Base-by-base conservation (phyloP, 495 filamentous ascomycete genomes). In the Trichoderma asperelloides region DNA sequence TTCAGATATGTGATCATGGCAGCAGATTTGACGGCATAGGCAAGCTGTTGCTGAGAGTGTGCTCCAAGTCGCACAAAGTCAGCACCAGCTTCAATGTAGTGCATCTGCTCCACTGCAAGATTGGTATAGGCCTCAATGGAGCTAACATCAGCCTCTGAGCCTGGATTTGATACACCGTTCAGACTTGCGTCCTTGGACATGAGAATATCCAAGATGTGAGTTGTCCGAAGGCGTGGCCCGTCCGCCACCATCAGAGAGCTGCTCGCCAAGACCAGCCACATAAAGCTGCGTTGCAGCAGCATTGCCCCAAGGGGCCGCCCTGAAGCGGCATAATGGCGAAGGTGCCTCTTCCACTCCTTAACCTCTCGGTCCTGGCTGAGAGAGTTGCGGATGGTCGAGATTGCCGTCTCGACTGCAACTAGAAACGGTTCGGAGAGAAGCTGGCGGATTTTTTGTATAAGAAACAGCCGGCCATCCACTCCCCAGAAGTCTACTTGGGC, bases 291-390 rank as follows among this genome's bases (percentile, higher is more conserved):
- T 73, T 93, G 92, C 18, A 98, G 76, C 9, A 97, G 79, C 90
- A 97, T 93, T n/a, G 92, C 92, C 5, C 95, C 93, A 39, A 98
- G 76, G 2, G 95, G 93, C 18, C 90, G 86, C 15, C 89, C 90
- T 66, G 85, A 81, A 11, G 85, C 83, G 30, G 92, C 87, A 75
- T 98, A 98, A 60, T 91, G 88, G n/a, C 88, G 87, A 21, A 88
- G 79, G 76, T 88, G 93, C 68, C 85, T 84, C 73, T 88, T 94
- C 95, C 95, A 98, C 64, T 93, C 88, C 68, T 80, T 85, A 21
- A 81, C 72, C 63, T 79, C 70, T 33, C 79, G 80, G 63, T 86
- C 82, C 16, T 78, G 76, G 28, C 76, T 73, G 49, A 90, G 79
- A 0, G 79, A 78, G 70, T 82, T 84, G 12, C 95, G 89, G 65